Base-by-base conservation (phyloP, 768 basidiomycete genomes). In the Mycena chlorophos region DNA sequence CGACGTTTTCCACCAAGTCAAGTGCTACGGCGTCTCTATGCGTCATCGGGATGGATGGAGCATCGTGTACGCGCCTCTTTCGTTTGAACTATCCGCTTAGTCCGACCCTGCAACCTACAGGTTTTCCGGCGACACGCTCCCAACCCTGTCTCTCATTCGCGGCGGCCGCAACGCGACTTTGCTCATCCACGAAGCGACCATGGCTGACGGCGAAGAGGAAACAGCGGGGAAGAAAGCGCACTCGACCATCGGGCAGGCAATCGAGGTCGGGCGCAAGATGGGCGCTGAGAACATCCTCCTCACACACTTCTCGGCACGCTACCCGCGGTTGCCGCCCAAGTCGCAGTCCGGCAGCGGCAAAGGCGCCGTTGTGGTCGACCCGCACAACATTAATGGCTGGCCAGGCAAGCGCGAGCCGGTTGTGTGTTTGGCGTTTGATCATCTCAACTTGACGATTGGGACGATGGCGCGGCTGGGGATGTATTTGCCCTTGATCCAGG, bases 261-360 rank as follows among this genome's bases (percentile, higher is more conserved):
- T 98, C 42, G 80, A 82, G 23, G 77, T 94, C 14, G 95, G 87
- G 4, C 76, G 75, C 65, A 76, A 77, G 93, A 96, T 96, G 94
- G 77, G 81, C 10, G 94, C 94, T 1, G 74, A 84, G 51, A 86
- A 92, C 59, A 78, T 92, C 38, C 81, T 98, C n/a, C 80, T 98
- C 20, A 98, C 94, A 0, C 95, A 98, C 69, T 98, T 98, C 73
- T 97, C 94, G 10, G 91, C 91, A 37, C 86, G 94, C 26, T 95
- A 96, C 70, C 93, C 95, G 17, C 93, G 90, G 63, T 76, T 95
- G 67, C 92, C 92, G 3, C 83, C 82, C 4, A 46, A 46, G n/a
- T 27, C 45, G 26, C 12, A 40, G 19, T 6, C 56, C 45, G 34
- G 58, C 31, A 40, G 29, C 54, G 46, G 51, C 12, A 55, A 30